Evolutionary conservation across 2,329 filamentous ascomycete genomes (phyloP).

Genomic region (Epichloe baconii): DNA sequence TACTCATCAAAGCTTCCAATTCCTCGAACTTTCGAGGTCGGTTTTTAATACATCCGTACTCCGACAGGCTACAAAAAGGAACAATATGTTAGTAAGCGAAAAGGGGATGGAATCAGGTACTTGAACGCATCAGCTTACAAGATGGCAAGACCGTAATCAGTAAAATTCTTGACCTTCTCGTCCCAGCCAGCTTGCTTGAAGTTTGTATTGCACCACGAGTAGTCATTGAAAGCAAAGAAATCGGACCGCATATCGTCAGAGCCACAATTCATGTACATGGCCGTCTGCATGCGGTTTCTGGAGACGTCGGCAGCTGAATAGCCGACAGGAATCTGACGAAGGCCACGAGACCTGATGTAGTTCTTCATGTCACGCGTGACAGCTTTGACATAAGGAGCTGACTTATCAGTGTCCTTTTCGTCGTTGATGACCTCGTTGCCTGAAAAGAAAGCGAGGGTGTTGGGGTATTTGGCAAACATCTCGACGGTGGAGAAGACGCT

Average conservation of each 20-base stretch:
- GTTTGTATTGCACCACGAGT: slow-evolving; percentile 69
- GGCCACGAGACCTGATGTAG: slow-evolving; percentile 48
- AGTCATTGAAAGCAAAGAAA: slow-evolving; percentile 84
- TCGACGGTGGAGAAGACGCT: slow-evolving; percentile 81
- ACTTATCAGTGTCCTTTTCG: slow-evolving; percentile 43
- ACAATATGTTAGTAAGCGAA: neutral
- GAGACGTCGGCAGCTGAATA: slow-evolving; percentile 72
- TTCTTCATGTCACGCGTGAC: slow-evolving; percentile 65
- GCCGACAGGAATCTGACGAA: slow-evolving; percentile 59
- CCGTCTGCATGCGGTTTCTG: slow-evolving; percentile 75
- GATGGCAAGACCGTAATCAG: slow-evolving; percentile 74
- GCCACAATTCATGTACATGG: slow-evolving; percentile 89
- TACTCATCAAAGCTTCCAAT: slow-evolving; percentile 64
- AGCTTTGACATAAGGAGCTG: slow-evolving; percentile 66
- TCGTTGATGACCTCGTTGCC: slow-evolving; percentile 73
- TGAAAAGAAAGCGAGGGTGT: slow-evolving; percentile 78
- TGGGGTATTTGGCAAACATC: slow-evolving; percentile 68
- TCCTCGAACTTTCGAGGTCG: slow-evolving; percentile 66
- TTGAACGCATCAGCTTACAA: slow-evolving; percentile 37
- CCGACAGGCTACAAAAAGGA: slow-evolving; percentile 49
- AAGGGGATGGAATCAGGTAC: neutral
- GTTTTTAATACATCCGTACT: slow-evolving; percentile 82
- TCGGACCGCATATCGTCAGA: slow-evolving; percentile 71
- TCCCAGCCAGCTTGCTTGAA: slow-evolving; percentile 68
- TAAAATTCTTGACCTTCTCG: slow-evolving; percentile 78